phyloP scores from a whole-genome alignment of 2,329 filamentous ascomycete species.

The Cadophora luteo-olivacea region DNA sequence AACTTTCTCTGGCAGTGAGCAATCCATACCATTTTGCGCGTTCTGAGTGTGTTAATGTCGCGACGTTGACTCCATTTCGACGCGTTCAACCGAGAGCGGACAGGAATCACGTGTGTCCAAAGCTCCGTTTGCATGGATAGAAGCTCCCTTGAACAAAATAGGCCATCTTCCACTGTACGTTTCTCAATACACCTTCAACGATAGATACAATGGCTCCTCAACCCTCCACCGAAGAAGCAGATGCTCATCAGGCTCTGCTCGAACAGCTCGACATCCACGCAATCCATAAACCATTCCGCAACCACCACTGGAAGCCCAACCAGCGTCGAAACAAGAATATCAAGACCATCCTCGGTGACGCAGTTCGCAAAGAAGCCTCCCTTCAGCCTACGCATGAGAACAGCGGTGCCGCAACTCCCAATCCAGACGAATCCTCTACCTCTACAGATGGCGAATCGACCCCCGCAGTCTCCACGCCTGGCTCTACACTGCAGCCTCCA shows the following conservation, averaged over 20 bases:
- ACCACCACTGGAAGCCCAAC: slow-evolving; percentile 86
- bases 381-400: slow-evolving; percentile 81
- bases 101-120: slow-evolving; percentile 17
- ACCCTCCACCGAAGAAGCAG: slow-evolving; percentile 47
- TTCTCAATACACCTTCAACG: neutral
- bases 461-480: slow-evolving; percentile 51
- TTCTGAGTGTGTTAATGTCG: slow-evolving; percentile 6
- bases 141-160: slow-evolving; percentile 13
- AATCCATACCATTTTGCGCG: slow-evolving; percentile 22
- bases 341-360: slow-evolving; percentile 93
- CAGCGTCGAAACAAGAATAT: slow-evolving; percentile 98
- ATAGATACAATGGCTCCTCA: slow-evolving; percentile 40
- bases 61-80: slow-evolving; percentile 15
- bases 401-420: slow-evolving; percentile 78
- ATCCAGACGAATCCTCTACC: slow-evolving; percentile 57
- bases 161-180: neutral
- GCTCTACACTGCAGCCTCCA: slow-evolving; percentile 52
- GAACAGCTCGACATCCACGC: slow-evolving; percentile 91
- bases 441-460: slow-evolving; percentile 55
- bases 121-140: slow-evolving; percentile 10
- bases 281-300: slow-evolving; percentile 88
- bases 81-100: slow-evolving; percentile 21
- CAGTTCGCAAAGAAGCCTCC: slow-evolving; percentile 87
- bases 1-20: neutral
- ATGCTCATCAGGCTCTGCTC: slow-evolving; percentile 83